Base-by-base conservation (phyloP, 225 moss, liverwort and hornwort species). In the Polytrichum formosum region DNA sequence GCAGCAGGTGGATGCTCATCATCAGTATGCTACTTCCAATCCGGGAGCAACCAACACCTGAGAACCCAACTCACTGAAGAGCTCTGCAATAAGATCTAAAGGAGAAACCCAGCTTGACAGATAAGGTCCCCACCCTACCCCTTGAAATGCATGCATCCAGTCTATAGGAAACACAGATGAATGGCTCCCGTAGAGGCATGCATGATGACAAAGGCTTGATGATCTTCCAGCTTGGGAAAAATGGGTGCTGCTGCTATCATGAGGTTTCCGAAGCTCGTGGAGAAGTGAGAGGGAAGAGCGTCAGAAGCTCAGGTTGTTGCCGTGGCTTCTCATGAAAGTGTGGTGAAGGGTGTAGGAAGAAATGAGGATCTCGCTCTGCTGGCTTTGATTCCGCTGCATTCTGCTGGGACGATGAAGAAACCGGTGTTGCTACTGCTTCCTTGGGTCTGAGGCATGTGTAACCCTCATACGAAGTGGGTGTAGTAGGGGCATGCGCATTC, bases 261-360 rank as follows among this genome's bases (percentile, higher is more conserved):
- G 87, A 81, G 21, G 78, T 83, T 71, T 87, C 87, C 4, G 87
- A 80, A 30, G 76, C 37, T 28, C 84, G 84, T 23, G 87, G 87
- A 4, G 87, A 87, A 1, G 84, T 87, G 26, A 87, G 83, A 5
- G 87, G 87, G 33, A 87, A 87, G 0, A 87, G 87, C 10, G 81
- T 72, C 58, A 87, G 53, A 4, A 87, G 81, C 84, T 87, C 84
- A n/a, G 87, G 87, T 63, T 81, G 83, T 17, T 75, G 83, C 28
- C 75, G 83, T 4, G 80, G 82, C 65, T 76, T 78, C 23, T 87
- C 87, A 7, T 66, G 58, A 71, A 37, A 37, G 5, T 75, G 72
- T 2, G 72, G 63, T 27, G 55, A 64, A 6, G 84, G 81, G 20
- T 84, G 83, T 64, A 87, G 20, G 53, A 69, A 84, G 62, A 84